Evolutionary conservation across 768 basidiomycete genomes (phyloP).

Genomic region (Tylopilus sp.): DNA sequence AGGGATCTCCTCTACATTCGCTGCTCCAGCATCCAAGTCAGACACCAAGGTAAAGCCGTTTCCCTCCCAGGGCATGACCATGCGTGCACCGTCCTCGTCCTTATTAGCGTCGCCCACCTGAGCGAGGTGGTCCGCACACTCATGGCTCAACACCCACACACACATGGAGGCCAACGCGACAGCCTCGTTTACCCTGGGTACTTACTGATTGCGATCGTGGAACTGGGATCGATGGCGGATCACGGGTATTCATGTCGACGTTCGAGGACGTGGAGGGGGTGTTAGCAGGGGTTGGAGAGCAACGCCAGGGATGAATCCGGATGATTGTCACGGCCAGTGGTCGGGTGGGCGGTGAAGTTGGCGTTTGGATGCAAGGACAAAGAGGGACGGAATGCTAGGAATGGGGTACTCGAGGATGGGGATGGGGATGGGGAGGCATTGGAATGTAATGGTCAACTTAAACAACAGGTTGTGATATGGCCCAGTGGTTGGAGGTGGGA

Average conservation of each 20-base stretch:
- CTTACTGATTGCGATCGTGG: slow-evolving; percentile 90
- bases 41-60: slow-evolving; percentile 78
- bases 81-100: slow-evolving; percentile 71
- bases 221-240: slow-evolving; percentile 91
- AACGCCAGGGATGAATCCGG: slow-evolving; percentile 97
- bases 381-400: slow-evolving; percentile 54
- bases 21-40: slow-evolving; percentile 88
- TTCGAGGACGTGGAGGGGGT: slow-evolving; percentile 66
- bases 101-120: slow-evolving; percentile 95
- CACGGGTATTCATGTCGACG: slow-evolving; percentile 83
- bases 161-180: slow-evolving; percentile 45
- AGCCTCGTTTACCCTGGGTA: slow-evolving; percentile 66
- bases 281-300: slow-evolving; percentile 73
- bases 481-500: slow-evolving; percentile 56
- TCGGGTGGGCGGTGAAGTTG: slow-evolving; percentile 90
- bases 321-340: too few species aligned
- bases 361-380: slow-evolving; percentile 43
- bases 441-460: slow-evolving; percentile 28
- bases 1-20: slow-evolving; percentile 85
- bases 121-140: slow-evolving; percentile 66
- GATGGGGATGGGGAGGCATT: slow-evolving; percentile 26
- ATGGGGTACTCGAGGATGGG: slow-evolving; percentile 64
- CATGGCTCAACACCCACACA: slow-evolving; percentile 16
- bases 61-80: slow-evolving; percentile 86
- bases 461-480: slow-evolving; percentile 54